phyloP scores from a whole-genome alignment of 257 asterid species.

The Ajuga chamaepitys region DNA sequence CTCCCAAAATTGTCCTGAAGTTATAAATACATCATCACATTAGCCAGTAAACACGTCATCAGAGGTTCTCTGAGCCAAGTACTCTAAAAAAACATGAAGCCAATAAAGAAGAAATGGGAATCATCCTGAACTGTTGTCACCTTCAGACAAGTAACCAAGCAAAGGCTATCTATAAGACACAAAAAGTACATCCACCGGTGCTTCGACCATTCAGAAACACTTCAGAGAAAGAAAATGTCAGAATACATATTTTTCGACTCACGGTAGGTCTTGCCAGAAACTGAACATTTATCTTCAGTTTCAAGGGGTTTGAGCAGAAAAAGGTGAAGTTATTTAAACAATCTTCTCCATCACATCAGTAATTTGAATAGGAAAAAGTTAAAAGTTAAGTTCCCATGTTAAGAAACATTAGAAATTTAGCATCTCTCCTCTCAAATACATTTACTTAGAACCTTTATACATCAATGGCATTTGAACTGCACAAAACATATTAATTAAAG shows the following conservation, averaged over 20 bases:
- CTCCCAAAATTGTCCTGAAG: slow-evolving; percentile 82
- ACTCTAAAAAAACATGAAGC: slow-evolving; percentile 1
- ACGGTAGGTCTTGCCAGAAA: background rate
- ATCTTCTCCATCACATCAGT: too few species aligned
- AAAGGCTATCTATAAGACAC: slow-evolving; percentile 7
- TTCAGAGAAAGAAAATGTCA: background rate
- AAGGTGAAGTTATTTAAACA: background rate
- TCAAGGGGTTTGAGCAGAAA: background rate
- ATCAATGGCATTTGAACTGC: background rate
- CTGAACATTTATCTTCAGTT: background rate
- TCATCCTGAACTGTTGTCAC: background rate
- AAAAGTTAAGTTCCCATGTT: background rate
- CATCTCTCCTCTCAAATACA: background rate
- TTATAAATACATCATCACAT: slow-evolving; percentile 11
- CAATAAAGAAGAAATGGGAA: background rate
- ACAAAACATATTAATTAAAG: background rate
- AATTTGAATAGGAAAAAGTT: background rate
- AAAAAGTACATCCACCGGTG: slow-evolving; percentile 10
- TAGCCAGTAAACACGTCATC: slow-evolving; percentile 12
- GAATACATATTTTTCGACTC: background rate
- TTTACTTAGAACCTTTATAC: background rate
- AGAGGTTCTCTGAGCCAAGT: slow-evolving; percentile 4
- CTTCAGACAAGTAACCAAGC: background rate
- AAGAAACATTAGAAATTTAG: background rate
- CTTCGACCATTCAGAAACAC: background rate